Percentiles rank a stretch among this genome's conserved stretches.
phyloP scores from a whole-genome alignment of 805 yeast species.

The Myxozyma geophila region DNA sequence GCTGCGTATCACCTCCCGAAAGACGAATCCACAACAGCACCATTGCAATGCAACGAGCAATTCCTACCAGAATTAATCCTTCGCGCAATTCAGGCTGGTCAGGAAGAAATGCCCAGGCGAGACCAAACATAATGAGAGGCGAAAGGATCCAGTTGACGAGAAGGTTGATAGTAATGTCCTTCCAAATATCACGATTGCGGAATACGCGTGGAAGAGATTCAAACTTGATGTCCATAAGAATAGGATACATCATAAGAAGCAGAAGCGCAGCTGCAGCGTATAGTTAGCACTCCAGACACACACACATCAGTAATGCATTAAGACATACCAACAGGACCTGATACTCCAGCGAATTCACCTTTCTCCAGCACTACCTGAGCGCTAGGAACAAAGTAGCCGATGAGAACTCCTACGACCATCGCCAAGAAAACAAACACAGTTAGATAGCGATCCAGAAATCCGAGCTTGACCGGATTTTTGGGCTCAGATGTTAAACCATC shows the following conservation, averaged over 20 bases:
- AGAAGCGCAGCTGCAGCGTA: constrained; percentile 52
- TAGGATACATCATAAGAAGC: constrained; percentile 61
- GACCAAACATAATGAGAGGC: constrained; percentile 58
- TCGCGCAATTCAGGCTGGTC: constrained; percentile 54
- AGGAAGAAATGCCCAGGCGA: constrained; percentile 58
- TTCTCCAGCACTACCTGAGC: constrained; percentile 27
- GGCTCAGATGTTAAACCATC: no score
- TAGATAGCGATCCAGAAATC: constrained; percentile 35
- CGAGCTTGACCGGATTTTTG: constrained; percentile 3
- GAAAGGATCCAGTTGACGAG: constrained; percentile 59
- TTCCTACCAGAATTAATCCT: constrained; percentile 61
- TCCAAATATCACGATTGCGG: constrained; percentile 36
- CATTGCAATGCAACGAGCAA: constrained; percentile 67
- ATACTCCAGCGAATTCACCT: constrained; percentile 38
- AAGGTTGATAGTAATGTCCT: constrained; percentile 48
- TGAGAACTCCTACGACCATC: constrained; percentile 39
- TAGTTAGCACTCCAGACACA: constrained; percentile 33
- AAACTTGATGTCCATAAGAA: constrained; percentile 58
- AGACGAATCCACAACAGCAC: constrained; percentile 47
- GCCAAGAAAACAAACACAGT: constrained; percentile 39
- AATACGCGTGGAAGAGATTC: constrained; percentile 48
- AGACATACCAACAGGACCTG: constrained; percentile 35
- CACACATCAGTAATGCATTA: background rate
- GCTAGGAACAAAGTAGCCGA: constrained; percentile 39
- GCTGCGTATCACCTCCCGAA: constrained; percentile 54